Evolutionary conservation across 441 rosid species (phyloP), one percentile per base, ranked within the genome.

Genomic region (Melastoma candidum): DNA sequence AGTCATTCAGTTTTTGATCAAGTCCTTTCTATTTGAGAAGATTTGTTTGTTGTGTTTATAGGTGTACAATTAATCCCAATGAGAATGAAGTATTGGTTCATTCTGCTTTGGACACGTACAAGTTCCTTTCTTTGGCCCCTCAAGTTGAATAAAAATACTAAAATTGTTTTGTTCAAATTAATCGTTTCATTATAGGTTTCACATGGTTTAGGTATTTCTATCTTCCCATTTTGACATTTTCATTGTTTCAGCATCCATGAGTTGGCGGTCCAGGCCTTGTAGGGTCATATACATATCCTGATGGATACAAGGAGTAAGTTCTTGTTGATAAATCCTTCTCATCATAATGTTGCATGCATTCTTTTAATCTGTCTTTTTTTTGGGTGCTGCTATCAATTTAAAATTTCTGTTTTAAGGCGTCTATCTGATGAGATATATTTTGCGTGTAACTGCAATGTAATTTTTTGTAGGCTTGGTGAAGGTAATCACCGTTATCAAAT

Each of bases 31-130:
- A 32, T 1, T 32, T 32, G 41, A 32, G 41, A 32, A 32, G 41
- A 4, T 1, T 6, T 32, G 41, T 32, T 29, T 32, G 8, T 32
- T 54, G 14, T 58, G 58, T 69, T 74, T 63, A 48, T 70, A 92
- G 97, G 60, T 92, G 98, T 71, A 92, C 98, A 17, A 79, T 88
- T 56, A 88, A 85, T 70, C 97, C 98, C 25, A 87, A 97, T 5
- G 98, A 92, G 77, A 92, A 88, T 65, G 97, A 88, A 71, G 90
- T 90, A 2, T 60, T 88, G 70, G 95, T 88, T 58, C 85, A 95
- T 36, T 88, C 84, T 82, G 98, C 95, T 61, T 68, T 92, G 67
- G 95, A 92, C 55, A 82, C 69, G 29, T 88, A 92, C 53, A 77
- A 66, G 25, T 88, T 84, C 69, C 92, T 92, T 51, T 84, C 94